These are phyloP conservation scores for Atkinsonella texensis DNA, from an alignment of 2,329 filamentous ascomycete genomes.

Conservation along the genomic window DNA sequence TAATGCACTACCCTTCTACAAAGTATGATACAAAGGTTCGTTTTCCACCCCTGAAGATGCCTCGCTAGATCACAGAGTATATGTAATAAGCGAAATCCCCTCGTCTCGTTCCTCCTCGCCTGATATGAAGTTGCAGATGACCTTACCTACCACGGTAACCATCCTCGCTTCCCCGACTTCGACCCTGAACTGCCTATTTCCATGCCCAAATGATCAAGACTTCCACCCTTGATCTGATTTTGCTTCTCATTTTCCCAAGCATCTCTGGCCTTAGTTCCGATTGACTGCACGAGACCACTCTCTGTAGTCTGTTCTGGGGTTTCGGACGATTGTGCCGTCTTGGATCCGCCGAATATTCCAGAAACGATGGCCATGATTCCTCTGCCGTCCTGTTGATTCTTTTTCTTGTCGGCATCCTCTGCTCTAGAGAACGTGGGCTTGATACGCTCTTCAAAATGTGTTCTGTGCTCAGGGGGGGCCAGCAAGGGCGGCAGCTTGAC, in stretches of 20 bases:
- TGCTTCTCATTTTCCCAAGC: constrained; percentile 38
- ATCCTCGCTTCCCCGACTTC: constrained; percentile 32
- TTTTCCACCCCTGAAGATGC: constrained; percentile 4
- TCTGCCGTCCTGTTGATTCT: constrained; percentile 18
- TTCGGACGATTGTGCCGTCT: constrained; percentile 1
- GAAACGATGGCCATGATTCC: constrained; percentile 24
- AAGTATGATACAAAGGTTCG: constrained; percentile 27
- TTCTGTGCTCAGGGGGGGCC: constrained; percentile 28
- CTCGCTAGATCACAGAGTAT: constrained; percentile 5
- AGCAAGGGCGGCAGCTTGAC: constrained; percentile 40
- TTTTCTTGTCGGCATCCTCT: constrained; percentile 8
- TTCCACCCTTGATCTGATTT: constrained; percentile 38
- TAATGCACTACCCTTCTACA: constrained; percentile 34
- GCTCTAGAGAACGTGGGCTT: constrained; percentile 18
- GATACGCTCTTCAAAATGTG: constrained; percentile 23
- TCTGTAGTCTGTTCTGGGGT: constrained; percentile 11
- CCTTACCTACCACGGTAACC: constrained; percentile 28
- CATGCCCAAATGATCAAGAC: constrained; percentile 36
- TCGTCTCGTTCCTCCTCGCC: constrained; percentile 6
- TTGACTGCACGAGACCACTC: constrained; percentile 13
- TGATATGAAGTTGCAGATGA: too few relatives aligned
- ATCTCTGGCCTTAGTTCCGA: constrained; percentile 27
- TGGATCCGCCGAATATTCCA: constrained; percentile 15
- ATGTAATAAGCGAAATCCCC: neutral
- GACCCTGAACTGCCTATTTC: constrained; percentile 15